Evolutionary conservation across 257 asterid species (phyloP).

Genomic region (Solanum stenotomum): DNA sequence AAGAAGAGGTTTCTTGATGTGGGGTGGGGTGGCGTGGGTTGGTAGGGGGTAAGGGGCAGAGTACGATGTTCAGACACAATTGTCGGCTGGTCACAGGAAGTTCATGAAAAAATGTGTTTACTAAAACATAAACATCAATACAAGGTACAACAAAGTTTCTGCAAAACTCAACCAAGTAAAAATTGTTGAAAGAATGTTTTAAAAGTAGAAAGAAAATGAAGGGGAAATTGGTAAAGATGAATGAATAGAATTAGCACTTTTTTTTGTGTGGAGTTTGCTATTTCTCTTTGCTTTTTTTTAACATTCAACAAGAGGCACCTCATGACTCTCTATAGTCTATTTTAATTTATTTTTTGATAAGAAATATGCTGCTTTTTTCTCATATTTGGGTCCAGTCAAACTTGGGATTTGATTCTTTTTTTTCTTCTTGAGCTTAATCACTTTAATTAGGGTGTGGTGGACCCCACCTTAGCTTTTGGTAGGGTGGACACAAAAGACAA

Average conservation of each 20-base stretch:
- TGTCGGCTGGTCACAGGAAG: slow-evolving; percentile 83
- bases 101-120: slow-evolving; percentile 23
- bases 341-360: neutral
- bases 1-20: slow-evolving; percentile 1
- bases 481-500: neutral
- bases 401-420: slow-evolving; percentile 58
- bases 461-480: neutral
- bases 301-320: neutral
- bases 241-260: neutral
- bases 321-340: neutral
- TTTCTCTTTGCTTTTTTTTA: neutral
- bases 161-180: neutral
- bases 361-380: slow-evolving; percentile 11
- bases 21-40: slow-evolving; percentile 15
- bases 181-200: neutral
- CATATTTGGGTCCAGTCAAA: slow-evolving; percentile 54
- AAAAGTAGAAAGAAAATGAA: neutral
- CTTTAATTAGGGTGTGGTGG: neutral
- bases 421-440: neutral
- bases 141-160: neutral
- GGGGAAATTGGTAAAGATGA: neutral
- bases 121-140: neutral
- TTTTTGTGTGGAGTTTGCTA: neutral
- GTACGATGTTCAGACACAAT: slow-evolving; percentile 72
- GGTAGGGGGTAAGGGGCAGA: slow-evolving; percentile 24